Base-by-base conservation (phyloP, 805 yeast genomes). In the Yarrowia bubula region DNA sequence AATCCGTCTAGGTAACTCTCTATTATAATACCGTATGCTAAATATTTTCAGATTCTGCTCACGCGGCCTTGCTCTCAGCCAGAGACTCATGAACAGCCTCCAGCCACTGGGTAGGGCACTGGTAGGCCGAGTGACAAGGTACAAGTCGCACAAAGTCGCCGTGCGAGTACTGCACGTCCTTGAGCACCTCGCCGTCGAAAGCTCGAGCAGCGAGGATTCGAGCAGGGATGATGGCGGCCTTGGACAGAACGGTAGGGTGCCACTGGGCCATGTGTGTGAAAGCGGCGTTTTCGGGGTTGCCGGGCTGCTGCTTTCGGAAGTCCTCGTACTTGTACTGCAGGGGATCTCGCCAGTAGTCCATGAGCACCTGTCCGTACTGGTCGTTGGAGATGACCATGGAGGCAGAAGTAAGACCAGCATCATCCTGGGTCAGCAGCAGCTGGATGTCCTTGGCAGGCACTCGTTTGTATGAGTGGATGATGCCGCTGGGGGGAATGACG, bases 251-350 rank as follows among this genome's bases (percentile, higher is more conserved):
- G 33, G 83, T 84, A 11, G 97, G 96, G 74, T 93, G 99, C 99
- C 98, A 95, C 75, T 91, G 98, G 70, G 92, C 79, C 50, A 92
- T 79, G 74, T 95, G 98, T n/a, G 90, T 83, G 47, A 93, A 73
- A 0, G 95, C 92, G 7, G 76, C 72, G 48, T 68, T 68, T 37
- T 77, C 88, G 64, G 83, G 82, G 62, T 75, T 65, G 10, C 38
- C 50, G 31, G 65, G 65, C 32, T 66, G 66, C 22, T 35, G 65
- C 35, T 47, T 74, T 13, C 83, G 82, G 76, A 89, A 89, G 66
- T 81, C 81, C 48, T 71, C 71, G 76, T 88, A 91, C 58, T 82
- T 80, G 72, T 89, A 82, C 73, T 85, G 86, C 55, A 91, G 79
- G 28, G 86, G 85, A 73, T 90, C 95, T 38, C 82, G 75, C 92